Evolutionary conservation across 2,329 filamentous ascomycete genomes (phyloP).

Genomic region (Scedosporium boydii): DNA sequence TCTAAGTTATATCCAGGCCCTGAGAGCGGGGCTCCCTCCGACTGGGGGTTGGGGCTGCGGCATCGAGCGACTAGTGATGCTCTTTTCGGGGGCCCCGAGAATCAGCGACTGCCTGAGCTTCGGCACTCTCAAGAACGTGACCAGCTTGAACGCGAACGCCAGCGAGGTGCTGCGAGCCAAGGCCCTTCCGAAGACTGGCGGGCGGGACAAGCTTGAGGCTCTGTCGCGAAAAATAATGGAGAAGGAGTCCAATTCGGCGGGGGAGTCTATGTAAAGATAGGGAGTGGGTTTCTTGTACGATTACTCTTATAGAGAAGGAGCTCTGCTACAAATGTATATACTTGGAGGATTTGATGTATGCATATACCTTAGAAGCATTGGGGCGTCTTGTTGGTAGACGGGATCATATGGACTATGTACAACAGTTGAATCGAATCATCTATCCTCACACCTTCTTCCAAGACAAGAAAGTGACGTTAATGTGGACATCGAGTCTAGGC

Average conservation of each 20-base stretch:
- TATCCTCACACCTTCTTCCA: background rate
- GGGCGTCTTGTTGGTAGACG: background rate
- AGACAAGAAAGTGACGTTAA: no score
- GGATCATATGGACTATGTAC: background rate
- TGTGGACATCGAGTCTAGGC: no score
- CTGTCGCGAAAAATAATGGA: background rate
- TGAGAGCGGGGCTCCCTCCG: slow-evolving; percentile 87
- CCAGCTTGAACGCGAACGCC: slow-evolving; percentile 22
- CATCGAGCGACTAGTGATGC: slow-evolving; percentile 83
- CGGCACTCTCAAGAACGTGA: slow-evolving; percentile 67
- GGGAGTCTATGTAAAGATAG: background rate
- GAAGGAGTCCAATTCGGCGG: background rate
- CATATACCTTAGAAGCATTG: background rate
- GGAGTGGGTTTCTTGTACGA: background rate
- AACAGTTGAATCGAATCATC: background rate
- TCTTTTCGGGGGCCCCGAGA: slow-evolving; percentile 67
- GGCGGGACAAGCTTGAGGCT: slow-evolving; percentile 1
- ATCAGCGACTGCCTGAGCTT: slow-evolving; percentile 86
- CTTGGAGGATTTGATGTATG: background rate
- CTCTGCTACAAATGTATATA: background rate
- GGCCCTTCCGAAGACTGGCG: background rate
- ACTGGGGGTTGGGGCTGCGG: slow-evolving; percentile 97
- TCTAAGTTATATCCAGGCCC: slow-evolving; percentile 71
- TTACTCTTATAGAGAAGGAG: background rate
- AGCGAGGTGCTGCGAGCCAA: background rate